Percentiles rank a stretch among this genome's conserved stretches.
phyloP scores from a whole-genome alignment of 495 filamentous ascomycete species.

The Bacidia gigantensis region DNA sequence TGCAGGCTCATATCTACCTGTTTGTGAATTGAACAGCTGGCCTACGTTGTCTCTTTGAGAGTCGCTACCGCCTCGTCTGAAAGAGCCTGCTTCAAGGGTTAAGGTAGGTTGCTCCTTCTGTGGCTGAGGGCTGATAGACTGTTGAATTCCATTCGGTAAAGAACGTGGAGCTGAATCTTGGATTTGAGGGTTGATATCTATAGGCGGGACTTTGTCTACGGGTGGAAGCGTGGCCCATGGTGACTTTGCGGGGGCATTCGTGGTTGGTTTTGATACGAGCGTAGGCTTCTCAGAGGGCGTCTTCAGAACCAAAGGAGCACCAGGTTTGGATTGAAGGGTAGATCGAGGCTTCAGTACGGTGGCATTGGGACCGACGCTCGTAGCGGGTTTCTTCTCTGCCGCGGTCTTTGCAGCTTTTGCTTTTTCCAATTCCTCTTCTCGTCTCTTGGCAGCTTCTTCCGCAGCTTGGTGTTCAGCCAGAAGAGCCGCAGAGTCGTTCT shows the following conservation, averaged over 20 bases:
- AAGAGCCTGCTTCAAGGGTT: conserved; percentile 90
- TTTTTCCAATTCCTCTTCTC: conserved; percentile 17
- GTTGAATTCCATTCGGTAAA: conserved; percentile 24
- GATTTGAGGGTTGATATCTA: conserved; percentile 32
- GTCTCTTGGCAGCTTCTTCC: conserved; percentile 19
- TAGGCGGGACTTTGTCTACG: conserved; percentile 64
- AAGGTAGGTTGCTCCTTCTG: conserved; percentile 42
- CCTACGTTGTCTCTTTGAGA: conserved; percentile 45
- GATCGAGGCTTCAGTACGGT: conserved; percentile 40
- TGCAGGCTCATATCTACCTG: conserved; percentile 86
- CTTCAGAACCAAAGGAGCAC: conserved; percentile 40
- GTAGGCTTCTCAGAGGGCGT: conserved; percentile 62
- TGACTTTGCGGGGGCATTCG: conserved; percentile 65
- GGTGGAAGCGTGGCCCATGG: conserved; percentile 83
- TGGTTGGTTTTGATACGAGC: conserved; percentile 65
- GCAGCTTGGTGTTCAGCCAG: conserved; percentile 28
- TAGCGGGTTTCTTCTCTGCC: conserved; percentile 32
- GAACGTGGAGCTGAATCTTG: conserved; percentile 20
- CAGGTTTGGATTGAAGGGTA: conserved; percentile 35
- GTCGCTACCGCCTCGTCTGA: conserved; percentile 77
- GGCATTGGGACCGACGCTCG: conserved; percentile 38
- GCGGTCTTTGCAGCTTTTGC: conserved; percentile 25
- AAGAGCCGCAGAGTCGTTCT: conserved; percentile 37
- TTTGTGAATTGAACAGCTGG: conserved; percentile 88
- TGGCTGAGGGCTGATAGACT: conserved; percentile 24